Percentiles rank a stretch among this genome's conserved stretches.
phyloP scores from a whole-genome alignment of 2,329 filamentous ascomycete species.

The Proliferodiscus dingleyae region DNA sequence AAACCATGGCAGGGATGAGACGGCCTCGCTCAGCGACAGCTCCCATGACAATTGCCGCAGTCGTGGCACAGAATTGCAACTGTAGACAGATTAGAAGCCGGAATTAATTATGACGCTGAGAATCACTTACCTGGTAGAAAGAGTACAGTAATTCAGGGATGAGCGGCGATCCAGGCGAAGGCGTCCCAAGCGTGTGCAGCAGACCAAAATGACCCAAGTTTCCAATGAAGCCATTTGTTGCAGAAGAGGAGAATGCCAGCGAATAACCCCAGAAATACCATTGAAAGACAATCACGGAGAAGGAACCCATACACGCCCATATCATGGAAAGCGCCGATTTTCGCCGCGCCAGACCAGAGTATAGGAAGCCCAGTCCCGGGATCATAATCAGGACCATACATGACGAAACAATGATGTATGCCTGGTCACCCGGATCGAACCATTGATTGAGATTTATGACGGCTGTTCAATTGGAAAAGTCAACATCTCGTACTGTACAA shows the following conservation, averaged over 20 bases:
- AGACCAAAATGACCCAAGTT: slow-evolving; percentile 86
- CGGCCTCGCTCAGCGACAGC: slow-evolving; percentile 92
- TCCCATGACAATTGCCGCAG: slow-evolving; percentile 84
- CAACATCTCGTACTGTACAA: not conserved
- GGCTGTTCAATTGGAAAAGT: slow-evolving; percentile 43
- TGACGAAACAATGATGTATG: slow-evolving; percentile 83
- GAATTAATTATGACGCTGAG: not conserved
- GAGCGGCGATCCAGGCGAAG: slow-evolving; percentile 83
- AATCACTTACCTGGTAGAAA: slow-evolving; percentile 71
- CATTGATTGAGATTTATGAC: slow-evolving; percentile 91
- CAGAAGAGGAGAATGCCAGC: slow-evolving; percentile 78
- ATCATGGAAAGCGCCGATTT: slow-evolving; percentile 97
- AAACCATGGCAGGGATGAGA: slow-evolving; percentile 89
- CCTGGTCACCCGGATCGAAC: slow-evolving; percentile 87
- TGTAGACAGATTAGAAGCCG: slow-evolving; percentile 34
- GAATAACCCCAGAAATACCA: slow-evolving; percentile 99
- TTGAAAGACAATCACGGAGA: slow-evolving; percentile 88
- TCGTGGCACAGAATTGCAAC: slow-evolving; percentile 97
- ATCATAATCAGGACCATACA: slow-evolving; percentile 97
- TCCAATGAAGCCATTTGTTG: slow-evolving; percentile 86
- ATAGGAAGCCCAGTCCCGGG: slow-evolving; percentile 93
- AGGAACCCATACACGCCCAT: slow-evolving; percentile 94
- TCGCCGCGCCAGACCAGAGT: slow-evolving; percentile 93
- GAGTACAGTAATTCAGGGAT: slow-evolving; percentile 88
- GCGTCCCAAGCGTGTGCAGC: slow-evolving; percentile 73